A percentile compares a stretch with the other conserved stretches of the same genome.
Evolutionary conservation across 805 yeast species (phyloP).

Genomic region (Candida qinlingensis): DNA sequence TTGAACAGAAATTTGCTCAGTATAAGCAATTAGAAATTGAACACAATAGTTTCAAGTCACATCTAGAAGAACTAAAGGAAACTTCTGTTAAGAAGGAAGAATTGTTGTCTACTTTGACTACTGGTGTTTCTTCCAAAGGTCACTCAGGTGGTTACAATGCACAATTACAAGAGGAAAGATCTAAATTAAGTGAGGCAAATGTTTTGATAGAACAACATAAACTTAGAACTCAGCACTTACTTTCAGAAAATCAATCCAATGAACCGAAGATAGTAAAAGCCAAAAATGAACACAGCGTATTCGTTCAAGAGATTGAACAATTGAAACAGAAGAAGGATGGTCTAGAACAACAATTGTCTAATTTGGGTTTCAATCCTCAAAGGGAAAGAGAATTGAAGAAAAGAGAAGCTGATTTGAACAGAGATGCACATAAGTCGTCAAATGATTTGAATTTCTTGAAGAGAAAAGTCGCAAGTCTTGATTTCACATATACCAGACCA

Average conservation of each 20-base stretch:
- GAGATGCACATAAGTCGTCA: conserved; percentile 38
- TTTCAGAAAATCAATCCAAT: conserved; percentile 41
- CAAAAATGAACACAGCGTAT: conserved; percentile 36
- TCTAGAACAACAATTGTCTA: conserved; percentile 38
- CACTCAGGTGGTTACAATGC: conserved; percentile 67
- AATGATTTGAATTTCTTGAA: conserved; percentile 49
- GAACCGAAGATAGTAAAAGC: conserved; percentile 50
- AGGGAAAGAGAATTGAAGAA: conserved; percentile 38
- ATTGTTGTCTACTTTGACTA: conserved; percentile 70
- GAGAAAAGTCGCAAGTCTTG: conserved; percentile 66
- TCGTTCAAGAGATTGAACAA: conserved; percentile 38
- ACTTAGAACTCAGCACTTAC: conserved; percentile 53
- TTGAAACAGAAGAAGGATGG: conserved; percentile 34
- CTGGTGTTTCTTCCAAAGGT: conserved; percentile 87
- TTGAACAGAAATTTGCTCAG: conserved; percentile 31
- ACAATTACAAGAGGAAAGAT: conserved; percentile 62
- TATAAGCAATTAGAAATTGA: conserved; percentile 39
- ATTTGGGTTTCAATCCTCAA: conserved; percentile 54
- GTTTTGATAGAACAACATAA: conserved; percentile 55
- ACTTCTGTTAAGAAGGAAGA: conserved; percentile 63
- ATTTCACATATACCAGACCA: conserved; percentile 69
- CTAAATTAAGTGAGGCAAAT: conserved; percentile 44
- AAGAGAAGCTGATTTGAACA: conserved; percentile 39
- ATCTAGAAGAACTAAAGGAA: conserved; percentile 41
- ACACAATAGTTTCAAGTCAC: conserved; percentile 38